Base-by-base conservation (phyloP, 1,284 basidiomycete genomes). In the Austroboletus rostrupii region DNA sequence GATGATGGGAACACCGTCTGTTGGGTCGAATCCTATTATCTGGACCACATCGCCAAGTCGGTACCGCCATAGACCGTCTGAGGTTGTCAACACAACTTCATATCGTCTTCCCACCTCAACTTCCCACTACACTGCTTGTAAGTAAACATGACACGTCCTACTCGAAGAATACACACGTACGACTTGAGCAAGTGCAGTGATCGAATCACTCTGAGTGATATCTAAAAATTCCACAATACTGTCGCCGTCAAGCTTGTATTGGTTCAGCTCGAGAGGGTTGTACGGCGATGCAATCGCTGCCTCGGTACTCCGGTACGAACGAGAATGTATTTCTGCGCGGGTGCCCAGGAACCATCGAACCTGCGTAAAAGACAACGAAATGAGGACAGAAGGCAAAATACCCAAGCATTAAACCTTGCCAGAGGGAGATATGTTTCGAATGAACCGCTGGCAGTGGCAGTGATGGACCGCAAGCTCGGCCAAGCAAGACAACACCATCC, bases 41-140 rank as follows among this genome's bases (percentile, higher is more conserved):
- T 62, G 49, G 28, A 65, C 42, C 33, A 66, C 47, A 19, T 65
- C 61, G 2, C 49, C 54, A 2, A 61, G 38, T 23, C 53, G 51
- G 46, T 63, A 64, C 6, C 61, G 53, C 63, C 61, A 62, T 16
- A 62, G 20, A 6, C 61, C 59, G 1, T 61, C 47, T n/a, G 19
- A 14, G 0, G 61, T 60, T 1, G 59, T 59, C 3, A 58, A 5
- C 13, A 63, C 53, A 9, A 56, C 4, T 32, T 63, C 64, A 5
- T 66, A 64, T 14, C 26, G 48, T 21, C 26, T 39, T 13, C 60
- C 53, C 3, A 23, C 1, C 19, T 52, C 42, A 10, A 58, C 52
- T 19, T 62, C 52, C 61, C 61, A 65, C 61, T 62, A 20, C 2
- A 12, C 16, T 36, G 3, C 16, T 19, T 3, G 17, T 54, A 21